phyloP scores from a whole-genome alignment of 202 grass and related monocot genomes.

The Schoenoplectus triqueter region DNA sequence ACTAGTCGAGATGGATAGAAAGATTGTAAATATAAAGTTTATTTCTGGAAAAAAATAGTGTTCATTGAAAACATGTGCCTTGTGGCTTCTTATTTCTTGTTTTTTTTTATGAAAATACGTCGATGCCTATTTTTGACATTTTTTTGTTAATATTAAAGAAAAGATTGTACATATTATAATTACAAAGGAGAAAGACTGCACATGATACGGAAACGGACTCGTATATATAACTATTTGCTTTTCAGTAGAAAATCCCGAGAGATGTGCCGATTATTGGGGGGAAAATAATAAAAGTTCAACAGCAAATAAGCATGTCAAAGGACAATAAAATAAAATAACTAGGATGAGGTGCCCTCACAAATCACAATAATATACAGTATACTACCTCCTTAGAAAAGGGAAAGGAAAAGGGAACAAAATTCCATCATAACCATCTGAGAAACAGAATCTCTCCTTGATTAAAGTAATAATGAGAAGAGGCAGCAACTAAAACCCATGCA shows the following conservation, averaged over 20 bases:
- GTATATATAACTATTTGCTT: neutral
- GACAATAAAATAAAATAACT: conserved; percentile 34
- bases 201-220: neutral
- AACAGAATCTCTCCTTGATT: conserved; percentile 61
- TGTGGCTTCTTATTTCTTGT: neutral
- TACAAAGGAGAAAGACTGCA: neutral
- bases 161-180: neutral
- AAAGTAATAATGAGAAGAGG: conserved; percentile 70
- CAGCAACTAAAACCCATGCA: conserved; percentile 69
- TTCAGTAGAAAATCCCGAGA: conserved; percentile 3
- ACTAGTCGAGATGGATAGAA: too few species aligned
- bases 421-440: conserved; percentile 73
- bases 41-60: neutral
- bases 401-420: conserved; percentile 8
- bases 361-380: too few species aligned
- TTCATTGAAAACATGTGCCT: neutral
- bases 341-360: neutral
- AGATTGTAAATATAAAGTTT: neutral
- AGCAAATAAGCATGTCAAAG: conserved; percentile 45
- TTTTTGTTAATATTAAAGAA: neutral
- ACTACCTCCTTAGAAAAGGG: neutral
- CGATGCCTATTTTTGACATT: neutral
- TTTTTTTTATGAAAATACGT: neutral
- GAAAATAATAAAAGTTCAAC: neutral
- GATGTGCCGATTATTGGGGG: neutral